Percentiles rank a stretch among this genome's conserved stretches.
These are phyloP conservation scores for Fraxinus paxiana DNA, from an alignment of 305 asterid genomes.

Conservation along the genomic window DNA sequence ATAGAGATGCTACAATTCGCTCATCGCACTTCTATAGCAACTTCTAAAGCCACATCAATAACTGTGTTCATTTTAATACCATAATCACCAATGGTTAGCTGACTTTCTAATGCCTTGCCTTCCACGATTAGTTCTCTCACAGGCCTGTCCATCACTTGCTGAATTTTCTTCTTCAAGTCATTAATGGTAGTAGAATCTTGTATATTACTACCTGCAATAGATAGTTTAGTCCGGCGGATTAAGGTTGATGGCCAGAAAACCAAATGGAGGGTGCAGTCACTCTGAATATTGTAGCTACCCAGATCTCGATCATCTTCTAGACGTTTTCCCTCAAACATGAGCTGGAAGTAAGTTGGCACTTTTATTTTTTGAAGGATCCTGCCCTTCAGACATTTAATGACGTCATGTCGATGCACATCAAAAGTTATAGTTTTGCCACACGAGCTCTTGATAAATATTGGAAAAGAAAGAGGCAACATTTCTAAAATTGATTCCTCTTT, in stretches of 20 bases:
- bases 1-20: background rate
- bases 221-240: background rate
- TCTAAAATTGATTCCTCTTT: conserved; percentile 15
- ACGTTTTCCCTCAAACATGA: conserved; percentile 4
- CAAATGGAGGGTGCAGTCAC: conserved; percentile 8
- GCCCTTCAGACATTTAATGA: conserved; percentile 12
- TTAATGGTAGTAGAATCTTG: background rate
- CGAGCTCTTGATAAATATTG: conserved; percentile 13
- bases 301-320: conserved; percentile 13
- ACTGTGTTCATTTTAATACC: background rate
- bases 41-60: background rate
- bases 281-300: conserved; percentile 24
- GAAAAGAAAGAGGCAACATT: conserved; percentile 2
- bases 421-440: background rate
- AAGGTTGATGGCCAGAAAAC: background rate
- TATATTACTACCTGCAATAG: background rate
- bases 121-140: background rate
- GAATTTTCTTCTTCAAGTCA: background rate
- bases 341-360: conserved; percentile 10
- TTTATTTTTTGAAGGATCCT: conserved; percentile 3
- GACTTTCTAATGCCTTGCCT: background rate
- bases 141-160: background rate
- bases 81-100: background rate
- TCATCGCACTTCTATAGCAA: background rate
- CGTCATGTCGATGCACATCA: conserved; percentile 5